Percentiles rank a stretch among this genome's conserved stretches.
Evolutionary conservation across 2,329 filamentous ascomycete genomes (phyloP).

Genomic region (Alternaria sp.): DNA sequence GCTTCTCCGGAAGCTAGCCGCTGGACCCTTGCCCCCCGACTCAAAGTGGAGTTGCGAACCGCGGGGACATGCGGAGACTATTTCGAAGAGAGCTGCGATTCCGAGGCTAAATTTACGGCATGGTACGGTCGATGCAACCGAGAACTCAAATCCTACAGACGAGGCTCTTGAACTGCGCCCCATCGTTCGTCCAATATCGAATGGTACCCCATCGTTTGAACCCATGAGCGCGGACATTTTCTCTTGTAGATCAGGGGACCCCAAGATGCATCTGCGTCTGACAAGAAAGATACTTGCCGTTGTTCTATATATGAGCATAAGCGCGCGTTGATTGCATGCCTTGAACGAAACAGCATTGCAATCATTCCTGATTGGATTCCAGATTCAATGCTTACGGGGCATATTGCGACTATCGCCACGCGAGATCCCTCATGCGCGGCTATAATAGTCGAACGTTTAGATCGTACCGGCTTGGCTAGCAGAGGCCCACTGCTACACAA

Average conservation of each 20-base stretch:
- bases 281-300: not conserved
- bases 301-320: not conserved
- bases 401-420: conserved; percentile 2
- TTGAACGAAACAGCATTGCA: not conserved
- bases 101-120: not conserved
- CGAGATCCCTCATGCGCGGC: not conserved
- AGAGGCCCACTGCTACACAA: not conserved
- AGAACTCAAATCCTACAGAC: not conserved
- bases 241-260: not conserved
- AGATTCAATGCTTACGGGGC: conserved; percentile 11
- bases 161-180: not conserved
- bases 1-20: conserved; percentile 8
- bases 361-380: conserved; percentile 3
- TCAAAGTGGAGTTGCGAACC: conserved; percentile 1
- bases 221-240: not conserved
- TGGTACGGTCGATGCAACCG: not conserved
- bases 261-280: not conserved
- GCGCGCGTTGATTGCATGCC: conserved; percentile 3
- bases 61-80: not conserved
- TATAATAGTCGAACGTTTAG: conserved; percentile 4
- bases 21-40: not conserved
- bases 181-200: not conserved
- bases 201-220: not conserved
- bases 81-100: not conserved
- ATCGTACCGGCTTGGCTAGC: conserved; percentile 1